Base-by-base conservation (phyloP, 148 eudicot species). In the Dysphania ambrosioides region DNA sequence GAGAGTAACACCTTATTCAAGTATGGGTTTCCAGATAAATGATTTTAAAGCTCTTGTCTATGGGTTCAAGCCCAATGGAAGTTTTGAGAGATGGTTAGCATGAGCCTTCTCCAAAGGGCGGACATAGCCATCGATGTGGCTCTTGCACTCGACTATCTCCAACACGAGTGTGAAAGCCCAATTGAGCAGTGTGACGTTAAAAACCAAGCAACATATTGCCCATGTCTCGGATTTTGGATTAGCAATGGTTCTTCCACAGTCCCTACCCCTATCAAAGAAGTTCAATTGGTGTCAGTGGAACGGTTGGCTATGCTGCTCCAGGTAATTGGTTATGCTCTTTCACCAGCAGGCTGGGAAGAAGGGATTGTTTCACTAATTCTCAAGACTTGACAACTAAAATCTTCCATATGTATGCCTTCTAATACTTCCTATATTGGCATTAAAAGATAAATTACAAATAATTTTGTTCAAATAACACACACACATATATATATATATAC, bases 251-350 rank as follows among this genome's bases (percentile, higher is more conserved):
- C 57, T 53, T 53, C 42, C 12, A 24, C 49, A 59, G 8, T 58
- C 62, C n/a, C 13, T 27, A 10, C 35, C n/a, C 51, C 65, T 51
- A 41, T n/a, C 74, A 83, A 72, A 75, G 75, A 62, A 76, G 70
- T 61, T 68, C 81, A 30, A 38, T 38, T 70, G 81, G 71, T 2
- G 35, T 83, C 31, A 80, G 56, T 5, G 83, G 81, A 47, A 77
- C 86, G 11, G n/a, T 78, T 21, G 86, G 82, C 1, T 81, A 84
- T 44, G 57, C 66, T 10, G 57, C 84, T 71, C 82, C 84, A 78
- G 80, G 82, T 81, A 72, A 68, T 58, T 4, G 27, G 0, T 21
- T 12, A 11, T 44, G 0, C 12, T 31, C 0, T 5, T 0, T 49
- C 55, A 49, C 18, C 0, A 47, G 1, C 3, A n/a, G n/a, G n/a